Conservation (phyloP, 257 asterid genomes). For the Solanum bukasovii region DNA sequence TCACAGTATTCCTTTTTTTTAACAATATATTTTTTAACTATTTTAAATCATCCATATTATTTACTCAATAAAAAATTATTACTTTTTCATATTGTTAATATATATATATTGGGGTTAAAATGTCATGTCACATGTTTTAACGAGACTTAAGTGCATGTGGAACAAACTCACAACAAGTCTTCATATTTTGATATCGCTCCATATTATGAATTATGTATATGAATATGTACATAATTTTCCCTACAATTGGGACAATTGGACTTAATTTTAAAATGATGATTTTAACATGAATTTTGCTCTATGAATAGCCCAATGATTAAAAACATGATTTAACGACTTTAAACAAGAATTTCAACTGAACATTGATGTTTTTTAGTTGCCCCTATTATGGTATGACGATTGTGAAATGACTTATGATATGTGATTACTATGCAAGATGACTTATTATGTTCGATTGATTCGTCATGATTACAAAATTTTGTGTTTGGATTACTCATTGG, state of each 20-base stretch:
- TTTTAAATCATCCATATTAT: too few species aligned
- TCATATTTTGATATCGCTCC: too few species aligned
- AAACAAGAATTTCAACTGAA: neutral
- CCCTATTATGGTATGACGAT: neutral
- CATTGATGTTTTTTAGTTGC: neutral
- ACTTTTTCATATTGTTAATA: too few species aligned
- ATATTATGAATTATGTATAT: too few species aligned
- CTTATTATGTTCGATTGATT: neutral
- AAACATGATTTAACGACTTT: neutral
- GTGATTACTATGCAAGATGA: neutral
- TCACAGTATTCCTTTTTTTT: too few species aligned
- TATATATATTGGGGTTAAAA: too few species aligned
- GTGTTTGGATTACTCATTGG: neutral
- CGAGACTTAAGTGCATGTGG: too few species aligned
- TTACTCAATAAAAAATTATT: too few species aligned
- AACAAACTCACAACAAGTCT: too few species aligned
- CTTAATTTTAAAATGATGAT: neutral
- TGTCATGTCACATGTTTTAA: too few species aligned
- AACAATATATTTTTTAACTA: too few species aligned
- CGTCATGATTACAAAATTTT: neutral
- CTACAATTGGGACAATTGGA: neutral
- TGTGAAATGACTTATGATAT: neutral
- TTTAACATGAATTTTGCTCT: neutral
- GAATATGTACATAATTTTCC: neutral
- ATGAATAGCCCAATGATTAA: neutral